Conservation (phyloP, 2,329 filamentous ascomycete genomes). For the Colletotrichum sansevieriae region DNA sequence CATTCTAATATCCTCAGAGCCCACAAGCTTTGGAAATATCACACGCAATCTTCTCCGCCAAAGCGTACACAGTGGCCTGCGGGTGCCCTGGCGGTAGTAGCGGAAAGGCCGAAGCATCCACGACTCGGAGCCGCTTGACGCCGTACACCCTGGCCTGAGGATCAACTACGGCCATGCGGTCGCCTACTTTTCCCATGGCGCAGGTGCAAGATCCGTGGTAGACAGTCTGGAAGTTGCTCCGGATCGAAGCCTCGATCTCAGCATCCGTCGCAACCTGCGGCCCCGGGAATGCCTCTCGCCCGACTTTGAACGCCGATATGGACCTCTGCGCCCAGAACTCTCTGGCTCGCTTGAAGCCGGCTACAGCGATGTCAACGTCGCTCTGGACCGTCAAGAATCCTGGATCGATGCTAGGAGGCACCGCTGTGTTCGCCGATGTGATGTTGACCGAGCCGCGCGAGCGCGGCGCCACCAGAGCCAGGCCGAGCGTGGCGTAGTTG, state of each 20-base stretch:
- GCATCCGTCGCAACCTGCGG: slow-evolving; percentile 53
- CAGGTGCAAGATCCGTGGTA: slow-evolving; percentile 31
- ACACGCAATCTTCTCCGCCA: slow-evolving; percentile 51
- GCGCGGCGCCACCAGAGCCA: slow-evolving; percentile 53
- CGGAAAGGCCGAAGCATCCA: slow-evolving; percentile 50
- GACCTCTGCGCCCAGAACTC: slow-evolving; percentile 50
- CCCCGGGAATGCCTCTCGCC: slow-evolving; percentile 52
- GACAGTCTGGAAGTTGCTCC: slow-evolving; percentile 25
- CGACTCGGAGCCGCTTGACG: slow-evolving; percentile 46
- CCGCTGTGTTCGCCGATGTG: background rate
- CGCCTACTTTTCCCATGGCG: no score
- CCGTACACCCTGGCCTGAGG: slow-evolving; percentile 49
- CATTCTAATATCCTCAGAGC: no score
- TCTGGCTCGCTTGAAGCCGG: slow-evolving; percentile 56
- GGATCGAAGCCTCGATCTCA: slow-evolving; percentile 50
- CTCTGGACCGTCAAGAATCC: slow-evolving; percentile 58
- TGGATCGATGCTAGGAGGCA: slow-evolving; percentile 57
- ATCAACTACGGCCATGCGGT: no score
- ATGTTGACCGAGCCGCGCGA: slow-evolving; percentile 54
- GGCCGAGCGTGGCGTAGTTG: slow-evolving; percentile 26
- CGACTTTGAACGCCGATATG: slow-evolving; percentile 52
- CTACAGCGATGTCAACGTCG: slow-evolving; percentile 60
- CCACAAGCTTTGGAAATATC: no score
- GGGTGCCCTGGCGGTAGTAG: slow-evolving; percentile 49
- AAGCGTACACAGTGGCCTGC: slow-evolving; percentile 51